These are phyloP conservation scores for Saturnispora galanensis DNA, from an alignment of 805 yeast genomes.

Conservation along the genomic window DNA sequence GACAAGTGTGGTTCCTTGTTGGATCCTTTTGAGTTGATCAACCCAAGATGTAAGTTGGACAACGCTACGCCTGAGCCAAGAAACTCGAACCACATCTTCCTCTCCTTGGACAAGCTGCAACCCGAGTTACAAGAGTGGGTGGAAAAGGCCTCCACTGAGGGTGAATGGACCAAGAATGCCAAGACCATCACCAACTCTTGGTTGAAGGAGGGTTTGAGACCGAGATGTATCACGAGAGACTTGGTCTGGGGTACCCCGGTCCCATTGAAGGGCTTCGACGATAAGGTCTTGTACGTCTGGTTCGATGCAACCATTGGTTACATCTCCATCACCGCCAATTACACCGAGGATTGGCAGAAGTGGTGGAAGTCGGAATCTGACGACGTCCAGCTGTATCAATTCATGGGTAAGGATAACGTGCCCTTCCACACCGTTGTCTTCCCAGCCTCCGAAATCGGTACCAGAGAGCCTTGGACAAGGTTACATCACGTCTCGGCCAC, in stretches of 20 bases:
- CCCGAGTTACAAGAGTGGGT: constrained; percentile 67
- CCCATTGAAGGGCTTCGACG: constrained; percentile 75
- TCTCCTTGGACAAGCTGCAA: constrained; percentile 78
- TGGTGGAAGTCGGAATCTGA: constrained; percentile 55
- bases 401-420: constrained; percentile 99
- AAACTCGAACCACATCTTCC: constrained; percentile 77
- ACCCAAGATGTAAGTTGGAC: constrained; percentile 94
- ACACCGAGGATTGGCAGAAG: constrained; percentile 60
- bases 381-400: constrained; percentile 80
- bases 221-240: constrained; percentile 96
- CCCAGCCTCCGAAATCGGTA: constrained; percentile 90
- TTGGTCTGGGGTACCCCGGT: constrained; percentile 98
- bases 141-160: constrained; percentile 52
- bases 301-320: constrained; percentile 98
- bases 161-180: constrained; percentile 89
- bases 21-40: constrained; percentile 85
- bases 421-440: constrained; percentile 98
- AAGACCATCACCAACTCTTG: constrained; percentile 83
- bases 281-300: constrained; percentile 96
- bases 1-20: constrained; percentile 88
- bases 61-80: constrained; percentile 69
- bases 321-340: constrained; percentile 90
- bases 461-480: constrained; percentile 82
- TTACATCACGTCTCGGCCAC: constrained; percentile 88
- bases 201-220: constrained; percentile 86